Base-by-base conservation (phyloP, 2,329 filamentous ascomycete species). In the Zopfia rhizophila region DNA sequence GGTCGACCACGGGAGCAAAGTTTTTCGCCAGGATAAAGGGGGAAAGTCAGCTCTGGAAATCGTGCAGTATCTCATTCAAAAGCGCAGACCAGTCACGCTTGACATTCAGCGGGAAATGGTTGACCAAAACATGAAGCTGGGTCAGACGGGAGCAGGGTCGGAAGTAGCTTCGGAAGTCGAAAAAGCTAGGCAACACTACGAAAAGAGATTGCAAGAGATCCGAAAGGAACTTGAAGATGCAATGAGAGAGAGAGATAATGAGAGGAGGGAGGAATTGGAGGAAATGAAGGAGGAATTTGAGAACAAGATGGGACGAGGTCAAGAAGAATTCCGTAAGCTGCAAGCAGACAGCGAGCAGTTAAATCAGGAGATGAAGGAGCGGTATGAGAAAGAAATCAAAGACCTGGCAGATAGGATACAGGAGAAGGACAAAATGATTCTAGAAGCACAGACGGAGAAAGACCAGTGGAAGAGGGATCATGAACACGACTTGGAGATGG, bases 91-190 rank as follows among this genome's bases (percentile, higher is more conserved):
- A 11, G 42, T 53, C 1, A 45, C 40, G 3, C 43, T 53, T 13
- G 44, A 51, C 18, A 56, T 56, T 10, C 46, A 53, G n/a, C 19
- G 17, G 3, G 48, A 55, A 10, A 52, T 55, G 48, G 52, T 55
- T 4, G 49, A 55, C 14, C 13, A 53, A 14, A 47, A 47, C 7
- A 17, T 35, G 5, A 22, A 38, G 12, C 33, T 53, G 3, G 22
- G 24, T 6, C 25, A 53, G 23, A 53, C 50, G 3, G 50, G 23
- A 11, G 50, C 50, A 1, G 50, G 50, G 7, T 13, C 25, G 11
- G 48, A 42, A 13, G 14, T 51, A 17, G 37, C 38, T 13, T 38
- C 37, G 27, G 18, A 16, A n/a, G 24, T 45, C 14, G 36, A 50
- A 2, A 16, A 16, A 5, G 21, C n/a, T 23, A 38, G 17, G 24